Evolutionary conservation across 192 early-diverging fungal genomes (phyloP), one percentile per base, ranked within the genome.

Genomic region (Podila clonocystis): DNA sequence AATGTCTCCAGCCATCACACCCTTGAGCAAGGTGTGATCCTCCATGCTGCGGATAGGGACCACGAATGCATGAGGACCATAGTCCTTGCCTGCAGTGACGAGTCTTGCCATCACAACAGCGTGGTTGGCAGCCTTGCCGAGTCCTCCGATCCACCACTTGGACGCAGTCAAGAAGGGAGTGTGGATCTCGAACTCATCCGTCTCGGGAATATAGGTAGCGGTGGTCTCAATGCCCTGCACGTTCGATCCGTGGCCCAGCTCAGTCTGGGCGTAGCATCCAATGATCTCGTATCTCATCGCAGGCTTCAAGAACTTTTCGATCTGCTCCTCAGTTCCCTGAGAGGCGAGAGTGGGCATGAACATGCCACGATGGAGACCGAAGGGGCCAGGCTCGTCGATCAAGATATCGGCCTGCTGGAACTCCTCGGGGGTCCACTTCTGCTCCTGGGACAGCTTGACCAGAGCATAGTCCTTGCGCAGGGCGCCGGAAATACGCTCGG

Each of bases 151-250:
- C 95, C 95, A 97, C 94, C 94, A 97, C 82, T 97, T 97, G 82
- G 88, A 82, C 0, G 94, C 86, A 45, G 94, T 92, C 55, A 95
- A 77, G 63, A 82, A 87, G 29, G 95, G 95, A 34, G 90, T 89
- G 73, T 97, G 92, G 58, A 97, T 84, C 68, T 94, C 95, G 63
- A 95, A 97, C 85, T 97, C 93, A 72, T 95, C 87, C 5, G 94
- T 95, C 77, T 92, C 93, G 5, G 91, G 89, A 50, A 93, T 85
- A 64, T 89, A 95, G 1, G 94, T 95, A 62, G 94, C 94, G 1
- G 93, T 94, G 33, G 95, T 97, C 86, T 97, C 95, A 29, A 97
- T 86, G 4, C 94, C 95, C 87, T 95, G 92, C n/a, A 97, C 91
- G 62, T 97, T 97, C 38, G 90, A 91, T 15, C 93, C 93, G 68